Evolutionary conservation across 2,329 filamentous ascomycete genomes (phyloP).

Genomic region (Colletotrichum sp.): DNA sequence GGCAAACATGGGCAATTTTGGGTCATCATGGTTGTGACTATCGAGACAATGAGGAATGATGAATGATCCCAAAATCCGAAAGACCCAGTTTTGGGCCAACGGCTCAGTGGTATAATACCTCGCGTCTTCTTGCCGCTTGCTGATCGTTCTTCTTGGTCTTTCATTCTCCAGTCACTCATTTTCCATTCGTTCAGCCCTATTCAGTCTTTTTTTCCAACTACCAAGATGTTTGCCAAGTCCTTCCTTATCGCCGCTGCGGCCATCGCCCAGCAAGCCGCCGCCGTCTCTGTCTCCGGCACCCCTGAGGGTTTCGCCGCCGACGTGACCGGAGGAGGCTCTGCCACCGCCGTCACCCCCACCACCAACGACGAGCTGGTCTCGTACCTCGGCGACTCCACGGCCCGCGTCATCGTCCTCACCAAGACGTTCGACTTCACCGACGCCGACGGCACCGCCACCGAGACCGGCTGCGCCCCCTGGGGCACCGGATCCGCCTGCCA

Average conservation of each 20-base stretch:
- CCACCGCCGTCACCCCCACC: constrained; percentile 56
- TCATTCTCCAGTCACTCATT: constrained; percentile 4
- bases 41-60: neutral
- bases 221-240: constrained; percentile 16
- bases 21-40: neutral
- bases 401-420: constrained; percentile 63
- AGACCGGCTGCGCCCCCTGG: constrained; percentile 62
- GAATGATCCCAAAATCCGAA: neutral
- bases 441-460: constrained; percentile 57
- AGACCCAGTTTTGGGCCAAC: neutral
- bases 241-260: constrained; percentile 14
- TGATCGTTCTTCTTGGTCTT: neutral
- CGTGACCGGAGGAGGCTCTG: constrained; percentile 64
- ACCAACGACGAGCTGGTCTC: constrained; percentile 61
- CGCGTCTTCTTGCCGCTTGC: neutral
- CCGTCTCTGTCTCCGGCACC: constrained; percentile 35
- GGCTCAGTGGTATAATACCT: neutral
- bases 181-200: neutral
- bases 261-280: constrained; percentile 15
- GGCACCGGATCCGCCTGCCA: constrained; percentile 56
- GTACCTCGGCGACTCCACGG: constrained; percentile 58
- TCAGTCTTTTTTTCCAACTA: neutral
- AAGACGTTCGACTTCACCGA: constrained; percentile 62
- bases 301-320: constrained; percentile 51
- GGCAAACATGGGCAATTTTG: neutral